Evolutionary conservation across 2,329 filamentous ascomycete genomes (phyloP).

Genomic region (Nigrospora sphaerica): DNA sequence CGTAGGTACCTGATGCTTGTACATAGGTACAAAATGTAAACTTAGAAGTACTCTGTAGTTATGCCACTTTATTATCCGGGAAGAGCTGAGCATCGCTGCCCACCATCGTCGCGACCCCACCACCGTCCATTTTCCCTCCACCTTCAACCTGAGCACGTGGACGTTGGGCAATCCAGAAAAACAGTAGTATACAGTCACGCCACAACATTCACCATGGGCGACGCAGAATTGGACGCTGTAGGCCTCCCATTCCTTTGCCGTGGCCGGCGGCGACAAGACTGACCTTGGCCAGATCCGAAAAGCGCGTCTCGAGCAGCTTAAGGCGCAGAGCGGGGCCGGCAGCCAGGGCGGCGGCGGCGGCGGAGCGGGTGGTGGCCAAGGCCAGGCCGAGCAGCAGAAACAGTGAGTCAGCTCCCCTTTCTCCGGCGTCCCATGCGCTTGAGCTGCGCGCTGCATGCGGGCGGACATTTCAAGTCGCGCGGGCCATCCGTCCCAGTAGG

Average conservation of each 20-base stretch:
- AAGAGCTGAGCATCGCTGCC: no score
- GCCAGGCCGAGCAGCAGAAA: slow-evolving; percentile 55
- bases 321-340: slow-evolving; percentile 55
- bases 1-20: no score
- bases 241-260: slow-evolving; percentile 7
- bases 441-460: no score
- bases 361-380: slow-evolving; percentile 35
- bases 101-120: no score
- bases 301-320: slow-evolving; percentile 88
- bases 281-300: slow-evolving; percentile 63
- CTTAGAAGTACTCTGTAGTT: no score
- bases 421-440: no score
- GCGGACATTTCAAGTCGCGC: neutral
- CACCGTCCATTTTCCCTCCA: no score
- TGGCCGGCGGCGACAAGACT: neutral
- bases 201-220: slow-evolving; percentile 42
- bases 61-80: no score
- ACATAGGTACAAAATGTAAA: no score
- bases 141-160: no score
- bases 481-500: neutral
- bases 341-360: slow-evolving; percentile 38
- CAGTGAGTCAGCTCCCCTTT: slow-evolving; percentile 37
- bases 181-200: neutral
- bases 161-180: no score
- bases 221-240: slow-evolving; percentile 60